Evolutionary conservation across 2,329 filamentous ascomycete genomes (phyloP), one percentile per base, ranked within the genome.

Genomic region (Sporothrix inflata): DNA sequence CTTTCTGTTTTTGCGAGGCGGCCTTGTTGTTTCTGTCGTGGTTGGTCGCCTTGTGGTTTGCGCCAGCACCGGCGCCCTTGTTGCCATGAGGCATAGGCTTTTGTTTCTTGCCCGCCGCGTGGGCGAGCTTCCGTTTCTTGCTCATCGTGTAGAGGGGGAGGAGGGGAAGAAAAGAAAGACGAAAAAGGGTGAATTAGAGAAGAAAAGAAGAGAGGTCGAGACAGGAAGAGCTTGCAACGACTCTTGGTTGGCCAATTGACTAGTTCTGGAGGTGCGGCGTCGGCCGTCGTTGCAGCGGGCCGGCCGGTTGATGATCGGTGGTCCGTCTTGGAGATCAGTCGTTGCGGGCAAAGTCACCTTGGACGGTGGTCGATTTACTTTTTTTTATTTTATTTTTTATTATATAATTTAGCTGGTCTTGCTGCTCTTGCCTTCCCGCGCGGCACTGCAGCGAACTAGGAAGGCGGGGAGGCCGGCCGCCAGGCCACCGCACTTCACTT

Each of bases 61-160:
- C 40, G 27, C n/a, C 42, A 16, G 34, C 19, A 21, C 60, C 51
- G 1, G 30, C 55, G 14, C 16, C 34, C 34, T 74, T 73, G 72
- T 65, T 40, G 34, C 61, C 45, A 5, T 45, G 70, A 66, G 55
- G 55, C 51, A 40, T n/a, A 14, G 68, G 38, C 70, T 57, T 72
- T 27, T 72, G 73, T 55, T 57, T 72, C 42, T 74, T 70, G 55
- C 30, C 63, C 2, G 73, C 38, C 47, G 65, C 63, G 27, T 76
- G 74, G 57, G 63, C 71, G 71, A 83, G 79, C 80, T 85, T 86
- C 75, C 82, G 83, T 77, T 84, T 84, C 74, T 82, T 84, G 70
- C 76, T 79, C 81, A 83, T 83, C 34, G 57, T 34, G 19, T 47
- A 9, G 45, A 9, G 4, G 34, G 60, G 27, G 24, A 7, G 8